phyloP scores from a whole-genome alignment of 331 rosid species.

The Ulmus americana region DNA sequence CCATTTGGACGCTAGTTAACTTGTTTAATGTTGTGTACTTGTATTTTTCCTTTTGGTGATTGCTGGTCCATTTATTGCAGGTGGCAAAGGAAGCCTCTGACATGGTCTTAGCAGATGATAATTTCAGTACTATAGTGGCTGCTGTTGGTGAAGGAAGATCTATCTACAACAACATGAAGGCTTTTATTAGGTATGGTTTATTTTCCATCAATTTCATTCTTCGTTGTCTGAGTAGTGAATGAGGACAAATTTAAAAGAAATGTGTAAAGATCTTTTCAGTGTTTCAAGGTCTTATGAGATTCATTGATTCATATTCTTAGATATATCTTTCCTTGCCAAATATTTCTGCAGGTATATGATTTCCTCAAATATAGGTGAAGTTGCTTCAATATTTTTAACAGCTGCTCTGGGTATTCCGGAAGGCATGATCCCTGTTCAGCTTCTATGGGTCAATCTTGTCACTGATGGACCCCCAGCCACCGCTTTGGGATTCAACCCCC shows the following conservation, averaged over 20 bases:
- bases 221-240: background rate
- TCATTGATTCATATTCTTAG: background rate
- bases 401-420: conserved; percentile 45
- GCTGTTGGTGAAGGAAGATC: conserved; percentile 78
- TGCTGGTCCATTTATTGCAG: conserved; percentile 32
- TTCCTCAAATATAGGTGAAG: conserved; percentile 51
- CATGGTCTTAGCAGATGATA: conserved; percentile 86
- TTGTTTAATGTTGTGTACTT: too few relatives aligned
- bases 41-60: background rate
- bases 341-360: conserved; percentile 40
- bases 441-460: conserved; percentile 57
- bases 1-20: too few relatives aligned
- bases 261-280: background rate
- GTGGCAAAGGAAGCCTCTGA: conserved; percentile 88
- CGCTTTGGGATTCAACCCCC: conserved; percentile 48
- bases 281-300: background rate
- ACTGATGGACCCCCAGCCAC: conserved; percentile 56
- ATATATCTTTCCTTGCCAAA: background rate
- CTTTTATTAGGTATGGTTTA: conserved; percentile 57
- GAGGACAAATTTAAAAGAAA: background rate
- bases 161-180: conserved; percentile 81
- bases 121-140: conserved; percentile 66
- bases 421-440: conserved; percentile 52
- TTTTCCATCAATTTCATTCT: background rate
- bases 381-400: conserved; percentile 45